Evolutionary conservation across 2,329 filamentous ascomycete genomes (phyloP).

Genomic region (Emericellopsis atlantica): DNA sequence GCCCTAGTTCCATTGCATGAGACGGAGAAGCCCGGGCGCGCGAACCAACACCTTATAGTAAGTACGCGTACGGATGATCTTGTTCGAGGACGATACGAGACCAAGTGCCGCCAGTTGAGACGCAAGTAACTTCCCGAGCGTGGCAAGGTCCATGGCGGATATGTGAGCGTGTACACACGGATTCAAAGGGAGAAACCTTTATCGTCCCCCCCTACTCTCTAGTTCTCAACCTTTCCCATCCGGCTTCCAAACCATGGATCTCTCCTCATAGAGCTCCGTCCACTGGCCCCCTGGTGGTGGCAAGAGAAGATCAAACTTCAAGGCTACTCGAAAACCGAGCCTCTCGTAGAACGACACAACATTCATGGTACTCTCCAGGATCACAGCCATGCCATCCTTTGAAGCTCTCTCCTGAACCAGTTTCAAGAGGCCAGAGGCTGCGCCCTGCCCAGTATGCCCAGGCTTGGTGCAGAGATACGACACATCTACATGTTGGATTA

Average conservation of each 20-base stretch:
- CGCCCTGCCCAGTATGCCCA: conserved; percentile 18
- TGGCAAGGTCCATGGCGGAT: too few relatives aligned
- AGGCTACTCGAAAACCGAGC: conserved; percentile 19
- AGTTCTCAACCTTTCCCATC: background rate
- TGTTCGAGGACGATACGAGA: too few relatives aligned
- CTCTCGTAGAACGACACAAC: conserved; percentile 23
- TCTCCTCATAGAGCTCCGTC: conserved; percentile 19
- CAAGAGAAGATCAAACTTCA: conserved; percentile 20
- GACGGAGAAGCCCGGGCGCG: too few relatives aligned
- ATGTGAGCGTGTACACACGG: too few relatives aligned
- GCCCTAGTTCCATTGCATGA: too few relatives aligned
- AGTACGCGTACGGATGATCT: too few relatives aligned
- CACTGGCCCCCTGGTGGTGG: conserved; percentile 15
- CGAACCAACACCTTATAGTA: too few relatives aligned
- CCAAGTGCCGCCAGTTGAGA: too few relatives aligned
- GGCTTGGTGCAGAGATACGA: conserved; percentile 26
- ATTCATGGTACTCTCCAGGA: conserved; percentile 24
- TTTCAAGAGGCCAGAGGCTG: conserved; percentile 18
- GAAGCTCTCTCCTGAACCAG: conserved; percentile 18
- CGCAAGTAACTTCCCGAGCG: too few relatives aligned
- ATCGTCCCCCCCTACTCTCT: too few relatives aligned
- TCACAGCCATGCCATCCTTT: conserved; percentile 17
- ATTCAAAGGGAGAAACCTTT: too few relatives aligned
- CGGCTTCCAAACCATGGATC: conserved; percentile 17
- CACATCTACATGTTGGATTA: conserved; percentile 14